Evolutionary conservation across 1,139 yeast genomes (phyloP), one percentile per base, ranked within the genome.

Genomic region (Saccharomycopsis hybrid): DNA sequence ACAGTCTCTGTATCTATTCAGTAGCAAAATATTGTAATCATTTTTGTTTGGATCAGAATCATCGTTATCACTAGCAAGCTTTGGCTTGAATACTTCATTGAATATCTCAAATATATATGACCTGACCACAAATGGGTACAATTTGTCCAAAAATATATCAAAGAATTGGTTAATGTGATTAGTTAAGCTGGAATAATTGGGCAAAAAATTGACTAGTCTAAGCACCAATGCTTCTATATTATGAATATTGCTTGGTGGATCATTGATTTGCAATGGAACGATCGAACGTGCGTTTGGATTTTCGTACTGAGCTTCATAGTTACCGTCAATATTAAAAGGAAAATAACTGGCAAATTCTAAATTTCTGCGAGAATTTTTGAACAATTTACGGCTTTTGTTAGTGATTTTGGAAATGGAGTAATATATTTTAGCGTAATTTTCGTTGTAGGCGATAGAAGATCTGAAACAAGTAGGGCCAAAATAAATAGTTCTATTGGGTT

Each of bases 391-490:
- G 29, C 47, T 51, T 11, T 38, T 44, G 2, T 47, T 50, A 24
- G 55, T 52, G 13, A 47, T 30, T 30, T 48, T 47, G 4, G 51
- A 43, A 27, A 52, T 50, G 28, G 43, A 42, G 25, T 47, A 46
- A 44, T 52, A 52, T 29, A 52, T 50, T 43, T 47, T 38, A 3
- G 46, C 44, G 40, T 47, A 52, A 31, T 42, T 44, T 3, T 29
- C 30, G 27, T 50, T 52, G 24, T n/a, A 32, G 5, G 46, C 43
- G 27, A 52, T 45, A 13, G 55, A 46, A 3, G 50, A 37, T 27
- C 55, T 33, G 33, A 52, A 52, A 39, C 51, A 52, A 5, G 55
- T 50, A 8, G 54, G 53, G 2, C 55, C 55, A 50, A 52, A 47
- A 33, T 42, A 44, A n/a, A 52, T 50, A 2, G 45, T 46, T 32